Base-by-base conservation (phyloP, 2,329 filamentous ascomycete genomes). In the Diaporthe nobilis region DNA sequence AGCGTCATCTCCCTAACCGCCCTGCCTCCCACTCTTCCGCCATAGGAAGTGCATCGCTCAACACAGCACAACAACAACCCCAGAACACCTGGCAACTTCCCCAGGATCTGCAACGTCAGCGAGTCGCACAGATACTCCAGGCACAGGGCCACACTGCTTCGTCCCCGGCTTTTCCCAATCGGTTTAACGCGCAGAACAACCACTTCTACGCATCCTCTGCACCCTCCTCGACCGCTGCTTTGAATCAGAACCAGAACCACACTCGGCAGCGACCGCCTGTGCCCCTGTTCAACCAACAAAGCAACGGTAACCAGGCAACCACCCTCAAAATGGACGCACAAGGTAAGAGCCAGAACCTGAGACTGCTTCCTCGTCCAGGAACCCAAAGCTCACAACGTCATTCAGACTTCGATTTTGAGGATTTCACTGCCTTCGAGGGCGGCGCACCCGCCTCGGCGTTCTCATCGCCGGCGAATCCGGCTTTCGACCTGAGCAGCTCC, bases 181-280 rank as follows among this genome's bases (percentile, higher is more conserved):
- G 88, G 89, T 92, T 91, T 88, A 74, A 80, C 78, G 83, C 85
- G 81, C 86, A 86, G 85, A 86, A 85, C 80, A 86, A 88, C 77
- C 89, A 91, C 84, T 91, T 92, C 84, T 93, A 93, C 91, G 90
- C 92, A 82, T 91, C 92, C 80, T 91, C 92, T 84, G 90, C 91
- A 79, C 89, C 92, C 77, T 88, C 89, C 79, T 92, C 92, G 77
- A 87, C 90, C 74, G 86, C 87, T 83, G 86, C 88, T 81, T 86
- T 92, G 83, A 90, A 90, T 81, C 88, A 89, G 83, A 86, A 85
- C 76, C 87, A 84, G 82, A 82, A 85, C 79, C 44, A 75, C 34
- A 20, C 71, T 34, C 49, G 53, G 28, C 75, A 70, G 81, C 89
- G 92, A 81, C 93, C 93, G 71, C 93, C 93, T 81, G 93, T 95